These are phyloP conservation scores for Metarhizium sp. DNA, from an alignment of 2,329 filamentous ascomycete species.

Conservation along the genomic window DNA sequence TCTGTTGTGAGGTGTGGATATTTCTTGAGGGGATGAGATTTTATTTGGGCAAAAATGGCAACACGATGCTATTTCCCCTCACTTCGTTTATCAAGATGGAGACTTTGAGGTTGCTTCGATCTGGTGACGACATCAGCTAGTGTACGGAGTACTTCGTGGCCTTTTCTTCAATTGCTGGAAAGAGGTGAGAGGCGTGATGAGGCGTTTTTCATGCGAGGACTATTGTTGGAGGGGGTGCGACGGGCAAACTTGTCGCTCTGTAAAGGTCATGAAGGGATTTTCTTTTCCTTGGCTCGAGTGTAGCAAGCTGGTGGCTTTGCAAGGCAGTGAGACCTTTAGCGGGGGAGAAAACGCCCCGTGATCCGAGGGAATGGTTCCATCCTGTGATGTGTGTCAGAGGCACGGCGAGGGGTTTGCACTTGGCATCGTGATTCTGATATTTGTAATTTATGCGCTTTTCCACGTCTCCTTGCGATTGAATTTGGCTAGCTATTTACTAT, in stretches of 20 bases:
- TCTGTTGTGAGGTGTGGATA: neutral
- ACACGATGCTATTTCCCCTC: too few relatives aligned
- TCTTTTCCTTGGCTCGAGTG: neutral
- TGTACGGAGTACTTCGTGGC: neutral
- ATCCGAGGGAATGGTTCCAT: conserved; percentile 1
- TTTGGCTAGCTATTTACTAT: neutral
- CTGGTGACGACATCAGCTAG: neutral
- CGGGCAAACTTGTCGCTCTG: neutral
- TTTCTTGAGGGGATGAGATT: neutral
- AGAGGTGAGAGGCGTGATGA: neutral
- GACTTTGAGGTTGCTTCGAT: neutral
- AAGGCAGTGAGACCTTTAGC: neutral
- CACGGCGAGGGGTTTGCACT: neutral
- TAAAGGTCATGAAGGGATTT: neutral
- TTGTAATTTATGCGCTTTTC: neutral
- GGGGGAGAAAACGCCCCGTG: neutral
- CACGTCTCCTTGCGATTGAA: neutral
- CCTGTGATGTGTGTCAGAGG: neutral
- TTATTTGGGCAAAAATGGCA: neutral
- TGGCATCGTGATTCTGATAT: neutral
- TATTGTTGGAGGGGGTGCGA: neutral
- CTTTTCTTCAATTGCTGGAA: neutral
- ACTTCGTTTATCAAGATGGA: neutral
- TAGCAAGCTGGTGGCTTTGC: neutral
- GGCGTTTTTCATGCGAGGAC: neutral